Conservation (phyloP, 352 stramenopile species). For the Saprolegnia parasitica region DNA sequence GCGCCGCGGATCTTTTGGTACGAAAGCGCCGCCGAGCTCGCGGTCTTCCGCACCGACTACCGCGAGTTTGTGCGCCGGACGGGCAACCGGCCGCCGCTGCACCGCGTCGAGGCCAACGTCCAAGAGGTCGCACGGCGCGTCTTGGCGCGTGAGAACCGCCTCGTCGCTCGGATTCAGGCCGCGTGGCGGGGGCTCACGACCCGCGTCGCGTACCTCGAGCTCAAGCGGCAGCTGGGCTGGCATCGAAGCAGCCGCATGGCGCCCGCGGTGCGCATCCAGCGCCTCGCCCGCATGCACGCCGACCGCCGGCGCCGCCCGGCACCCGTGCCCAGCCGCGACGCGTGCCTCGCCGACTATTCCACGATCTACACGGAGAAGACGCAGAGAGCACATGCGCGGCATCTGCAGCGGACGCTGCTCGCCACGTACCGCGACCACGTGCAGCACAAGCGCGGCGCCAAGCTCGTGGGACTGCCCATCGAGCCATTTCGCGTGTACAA, state of each 20-base stretch:
- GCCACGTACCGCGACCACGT: constrained; percentile 12
- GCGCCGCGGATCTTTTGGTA: constrained; percentile 73
- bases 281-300: constrained; percentile 44
- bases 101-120: constrained; percentile 72
- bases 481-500: constrained; percentile 3
- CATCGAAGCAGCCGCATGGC: constrained; percentile 54
- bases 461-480: constrained; percentile 13
- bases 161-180: constrained; percentile 71
- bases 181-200: constrained; percentile 57
- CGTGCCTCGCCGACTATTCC: constrained; percentile 1
- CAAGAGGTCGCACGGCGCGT: constrained; percentile 64
- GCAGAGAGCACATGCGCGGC: not conserved
- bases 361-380: not conserved
- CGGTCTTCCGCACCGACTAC: constrained; percentile 70
- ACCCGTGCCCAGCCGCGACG: not conserved
- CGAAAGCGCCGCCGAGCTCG: constrained; percentile 49
- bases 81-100: constrained; percentile 48
- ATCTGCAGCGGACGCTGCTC: constrained; percentile 16
- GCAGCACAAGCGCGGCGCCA: constrained; percentile 12
- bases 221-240: constrained; percentile 62
- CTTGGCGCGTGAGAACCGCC: constrained; percentile 49
- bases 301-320: not conserved
- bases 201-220: constrained; percentile 55
- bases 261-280: constrained; percentile 66
- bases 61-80: constrained; percentile 66